phyloP scores from a whole-genome alignment of 2,329 filamentous ascomycete genomes.

The Penicillium sp. region DNA sequence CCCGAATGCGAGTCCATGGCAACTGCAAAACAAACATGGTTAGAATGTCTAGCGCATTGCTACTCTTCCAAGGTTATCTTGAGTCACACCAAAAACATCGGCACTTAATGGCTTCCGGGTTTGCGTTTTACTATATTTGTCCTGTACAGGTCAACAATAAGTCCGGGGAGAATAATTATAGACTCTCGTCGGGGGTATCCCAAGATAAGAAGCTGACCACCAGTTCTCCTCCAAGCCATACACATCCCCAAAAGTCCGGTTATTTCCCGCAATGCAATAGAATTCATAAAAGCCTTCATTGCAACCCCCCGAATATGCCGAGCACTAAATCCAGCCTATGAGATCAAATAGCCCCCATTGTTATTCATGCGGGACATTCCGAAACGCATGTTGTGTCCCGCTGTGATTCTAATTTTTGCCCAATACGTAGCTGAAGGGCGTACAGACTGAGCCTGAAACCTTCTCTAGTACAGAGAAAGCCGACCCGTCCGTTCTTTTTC shows the following conservation, averaged over 20 bases:
- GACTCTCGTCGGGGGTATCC: not conserved
- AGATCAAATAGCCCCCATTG: not conserved
- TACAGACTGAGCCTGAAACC: conserved; percentile 14
- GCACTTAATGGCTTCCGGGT: not conserved
- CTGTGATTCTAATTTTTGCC: not conserved
- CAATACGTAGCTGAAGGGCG: not conserved
- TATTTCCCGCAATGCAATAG: not conserved
- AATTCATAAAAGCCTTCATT: not conserved
- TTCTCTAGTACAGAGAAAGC: not conserved
- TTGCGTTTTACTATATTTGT: conserved; percentile 1
- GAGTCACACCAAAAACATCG: conserved; percentile 5
- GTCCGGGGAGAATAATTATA: not conserved
- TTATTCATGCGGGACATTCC: conserved; percentile 17
- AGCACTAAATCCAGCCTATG: not conserved
- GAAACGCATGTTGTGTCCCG: conserved; percentile 9
- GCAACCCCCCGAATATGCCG: not conserved
- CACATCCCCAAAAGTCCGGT: not conserved
- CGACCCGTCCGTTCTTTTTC: not conserved
- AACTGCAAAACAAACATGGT: conserved; percentile 14
- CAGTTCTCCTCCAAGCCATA: not conserved
- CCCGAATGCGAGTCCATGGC: conserved; percentile 1
- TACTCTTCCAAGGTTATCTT: not conserved
- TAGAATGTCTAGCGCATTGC: not conserved
- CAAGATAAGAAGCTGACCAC: conserved; percentile 3
- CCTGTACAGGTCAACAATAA: not conserved